phyloP scores from a whole-genome alignment of 352 stramenopile genomes.

The Pythium brassicae region DNA sequence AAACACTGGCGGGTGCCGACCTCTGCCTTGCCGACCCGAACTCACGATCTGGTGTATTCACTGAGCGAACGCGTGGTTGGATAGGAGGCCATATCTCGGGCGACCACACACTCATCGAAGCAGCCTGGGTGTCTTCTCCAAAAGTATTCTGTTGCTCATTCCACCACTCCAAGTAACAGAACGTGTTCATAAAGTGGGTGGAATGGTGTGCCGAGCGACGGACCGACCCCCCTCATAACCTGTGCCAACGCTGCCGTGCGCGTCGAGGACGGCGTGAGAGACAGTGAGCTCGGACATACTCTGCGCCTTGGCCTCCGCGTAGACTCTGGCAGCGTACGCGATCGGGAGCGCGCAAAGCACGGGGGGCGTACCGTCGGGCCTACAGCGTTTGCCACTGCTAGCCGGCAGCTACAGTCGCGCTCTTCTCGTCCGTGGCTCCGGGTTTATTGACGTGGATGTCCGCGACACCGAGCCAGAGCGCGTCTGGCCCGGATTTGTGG shows the following conservation, averaged over 20 bases:
- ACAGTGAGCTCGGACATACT: constrained; percentile 37
- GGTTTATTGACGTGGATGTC: constrained; percentile 61
- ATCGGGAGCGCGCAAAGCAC: background rate
- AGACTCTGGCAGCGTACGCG: constrained; percentile 15
- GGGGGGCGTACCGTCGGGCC: background rate
- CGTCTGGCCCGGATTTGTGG: constrained; percentile 89
- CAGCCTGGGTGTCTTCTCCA: too few relatives aligned
- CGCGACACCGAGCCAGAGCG: constrained; percentile 78
- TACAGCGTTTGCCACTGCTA: constrained; percentile 2
- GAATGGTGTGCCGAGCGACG: too few relatives aligned
- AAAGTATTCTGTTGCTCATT: too few relatives aligned
- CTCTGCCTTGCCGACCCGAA: too few relatives aligned
- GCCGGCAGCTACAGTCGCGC: background rate
- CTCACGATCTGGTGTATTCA: too few relatives aligned
- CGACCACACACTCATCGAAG: too few relatives aligned
- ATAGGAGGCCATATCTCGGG: too few relatives aligned
- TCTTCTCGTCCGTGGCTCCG: background rate
- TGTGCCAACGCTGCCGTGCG: too few relatives aligned
- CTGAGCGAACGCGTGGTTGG: too few relatives aligned
- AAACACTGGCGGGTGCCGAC: background rate
- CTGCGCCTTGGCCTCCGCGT: constrained; percentile 44
- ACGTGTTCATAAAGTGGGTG: too few relatives aligned
- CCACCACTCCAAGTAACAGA: too few relatives aligned
- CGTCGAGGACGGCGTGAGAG: constrained; percentile 25
- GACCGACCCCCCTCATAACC: too few relatives aligned